A percentile compares a stretch with the other conserved stretches of the same genome.
phyloP scores from a whole-genome alignment of 768 basidiomycete genomes.

The Suillus lakei region DNA sequence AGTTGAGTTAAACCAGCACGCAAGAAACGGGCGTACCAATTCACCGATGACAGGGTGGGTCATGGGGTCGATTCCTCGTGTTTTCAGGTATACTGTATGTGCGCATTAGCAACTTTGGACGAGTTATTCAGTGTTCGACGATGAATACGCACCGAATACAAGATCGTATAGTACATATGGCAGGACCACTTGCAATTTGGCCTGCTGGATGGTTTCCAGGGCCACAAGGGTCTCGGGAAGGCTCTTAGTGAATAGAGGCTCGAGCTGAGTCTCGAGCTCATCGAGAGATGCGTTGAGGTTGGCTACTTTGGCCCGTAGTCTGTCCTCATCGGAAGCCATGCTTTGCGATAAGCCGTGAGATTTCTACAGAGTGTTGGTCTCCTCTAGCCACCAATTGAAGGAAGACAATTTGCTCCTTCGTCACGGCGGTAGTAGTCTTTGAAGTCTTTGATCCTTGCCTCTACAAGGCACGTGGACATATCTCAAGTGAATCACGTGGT shows the following conservation, averaged over 20 bases:
- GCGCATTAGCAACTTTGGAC: background rate
- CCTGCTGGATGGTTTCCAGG: conserved; percentile 77
- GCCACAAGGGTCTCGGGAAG: conserved; percentile 68
- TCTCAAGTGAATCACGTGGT: background rate
- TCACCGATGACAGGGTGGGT: conserved; percentile 79
- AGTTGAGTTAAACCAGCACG: background rate
- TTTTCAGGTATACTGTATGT: conserved; percentile 75
- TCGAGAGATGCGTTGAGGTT: conserved; percentile 63
- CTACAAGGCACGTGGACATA: background rate
- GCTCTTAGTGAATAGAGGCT: conserved; percentile 68
- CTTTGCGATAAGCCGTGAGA: background rate
- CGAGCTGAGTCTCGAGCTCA: conserved; percentile 68
- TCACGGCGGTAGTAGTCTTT: background rate
- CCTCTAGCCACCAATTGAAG: background rate
- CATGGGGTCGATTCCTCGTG: conserved; percentile 78
- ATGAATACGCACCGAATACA: conserved; percentile 67
- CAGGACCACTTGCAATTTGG: conserved; percentile 76
- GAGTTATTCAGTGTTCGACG: background rate
- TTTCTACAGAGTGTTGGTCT: background rate
- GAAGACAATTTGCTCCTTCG: background rate
- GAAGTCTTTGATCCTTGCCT: too few relatives aligned
- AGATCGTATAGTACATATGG: conserved; percentile 88
- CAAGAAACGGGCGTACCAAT: conserved; percentile 27
- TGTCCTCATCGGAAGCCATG: conserved; percentile 43
- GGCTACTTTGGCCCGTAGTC: conserved; percentile 46